Base-by-base conservation (phyloP, 2,329 filamentous ascomycete genomes). In the Neospermospora avenae region DNA sequence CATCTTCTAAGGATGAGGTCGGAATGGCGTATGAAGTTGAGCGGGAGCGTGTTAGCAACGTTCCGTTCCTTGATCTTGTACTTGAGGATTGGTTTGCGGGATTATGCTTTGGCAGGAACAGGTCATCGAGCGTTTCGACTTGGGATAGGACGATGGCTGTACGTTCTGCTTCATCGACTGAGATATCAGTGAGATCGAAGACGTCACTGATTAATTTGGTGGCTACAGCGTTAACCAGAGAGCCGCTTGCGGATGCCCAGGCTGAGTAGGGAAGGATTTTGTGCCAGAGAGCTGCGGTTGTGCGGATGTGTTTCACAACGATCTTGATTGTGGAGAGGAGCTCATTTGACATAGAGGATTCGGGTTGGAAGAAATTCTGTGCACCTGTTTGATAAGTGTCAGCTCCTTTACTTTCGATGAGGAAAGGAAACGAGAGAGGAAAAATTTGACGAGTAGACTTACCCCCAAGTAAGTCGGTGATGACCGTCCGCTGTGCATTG, bases 151-250 rank as follows among this genome's bases (percentile, higher is more conserved):
- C 74, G 57, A 78, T 79, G 18, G 85, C 84, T 58, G 86, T 83
- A 52, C 77, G 79, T 72, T 84, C 87, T 0, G 85, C 84, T 65
- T 87, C 84, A 37, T 88, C 85, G 66, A 86, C 83, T 6, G 84
- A 80, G 56, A 88, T 84, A 0, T 81, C 80, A 0, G 81, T 67
- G 68, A 87, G 78, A 46, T 88, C 85, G 71, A 85, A 81, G 48
- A 88, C 83, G 63, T 88, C 85, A 22, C 41, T 59, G 53, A 88
- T 87, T 46, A 88, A 76, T 68, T 86, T 86, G n/a, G 76, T 73
- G 5, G 84, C 81, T 39, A 87, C 74, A 1, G 81, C 77, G 61
- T 87, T 84, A 1, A 80, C 80, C 2, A 88, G 76, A 0, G 83
- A 81, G 4, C 85, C 85, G 7, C 85, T 76, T 0, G 84, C 84